These are phyloP conservation scores for Sporothrix luriei DNA, from an alignment of 2,329 filamentous ascomycete genomes.

Conservation along the genomic window DNA sequence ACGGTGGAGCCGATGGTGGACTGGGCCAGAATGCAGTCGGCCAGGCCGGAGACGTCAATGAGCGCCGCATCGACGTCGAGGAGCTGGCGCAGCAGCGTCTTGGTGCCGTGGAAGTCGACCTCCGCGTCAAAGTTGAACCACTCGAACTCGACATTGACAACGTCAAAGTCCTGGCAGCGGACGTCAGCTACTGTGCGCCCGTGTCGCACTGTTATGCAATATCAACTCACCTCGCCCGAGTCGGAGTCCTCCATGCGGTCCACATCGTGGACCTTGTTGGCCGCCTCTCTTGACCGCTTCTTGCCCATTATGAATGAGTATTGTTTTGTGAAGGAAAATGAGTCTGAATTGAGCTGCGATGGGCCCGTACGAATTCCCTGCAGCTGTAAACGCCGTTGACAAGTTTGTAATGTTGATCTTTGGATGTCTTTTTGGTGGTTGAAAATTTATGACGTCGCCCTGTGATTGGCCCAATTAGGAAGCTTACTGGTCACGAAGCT, in stretches of 20 bases:
- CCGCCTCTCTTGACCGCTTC: constrained; percentile 45
- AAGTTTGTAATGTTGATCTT: neutral
- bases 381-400: neutral
- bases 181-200: constrained; percentile 33
- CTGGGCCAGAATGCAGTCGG: constrained; percentile 82
- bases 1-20: constrained; percentile 88
- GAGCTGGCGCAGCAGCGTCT: constrained; percentile 84
- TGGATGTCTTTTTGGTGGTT: constrained; percentile 4
- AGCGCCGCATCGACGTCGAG: constrained; percentile 84
- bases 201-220: neutral
- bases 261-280: constrained; percentile 39
- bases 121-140: constrained; percentile 94
- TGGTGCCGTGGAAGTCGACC: constrained; percentile 93
- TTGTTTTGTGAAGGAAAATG: neutral
- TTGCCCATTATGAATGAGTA: constrained; percentile 41
- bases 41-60: constrained; percentile 83
- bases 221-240: constrained; percentile 45
- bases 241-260: constrained; percentile 53
- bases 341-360: neutral
- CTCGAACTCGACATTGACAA: constrained; percentile 95
- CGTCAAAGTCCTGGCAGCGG: constrained; percentile 72
- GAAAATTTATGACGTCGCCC: constrained; percentile 33
- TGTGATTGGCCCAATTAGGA: constrained; percentile 29
- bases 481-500: neutral
- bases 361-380: neutral